phyloP scores from a whole-genome alignment of 305 asterid species.

The Withania somnifera region DNA sequence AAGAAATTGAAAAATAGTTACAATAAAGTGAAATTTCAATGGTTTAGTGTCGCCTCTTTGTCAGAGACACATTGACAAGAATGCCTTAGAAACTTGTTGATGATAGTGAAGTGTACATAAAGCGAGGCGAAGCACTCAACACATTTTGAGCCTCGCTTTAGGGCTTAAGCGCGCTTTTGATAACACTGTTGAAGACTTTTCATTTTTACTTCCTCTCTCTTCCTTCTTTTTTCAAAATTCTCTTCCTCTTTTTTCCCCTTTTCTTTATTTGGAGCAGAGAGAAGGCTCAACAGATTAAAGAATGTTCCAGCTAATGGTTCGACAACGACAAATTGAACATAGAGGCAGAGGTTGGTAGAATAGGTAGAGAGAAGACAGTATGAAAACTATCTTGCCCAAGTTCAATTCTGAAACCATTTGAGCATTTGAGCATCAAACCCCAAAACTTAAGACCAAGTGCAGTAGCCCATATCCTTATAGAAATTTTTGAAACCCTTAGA shows the following conservation, averaged over 20 bases:
- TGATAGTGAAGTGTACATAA: too few species aligned
- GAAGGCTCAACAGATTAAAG: background rate
- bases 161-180: too few species aligned
- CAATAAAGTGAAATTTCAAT: too few species aligned
- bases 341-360: background rate
- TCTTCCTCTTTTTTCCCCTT: background rate
- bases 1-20: too few species aligned
- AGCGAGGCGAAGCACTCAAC: too few species aligned
- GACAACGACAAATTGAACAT: background rate
- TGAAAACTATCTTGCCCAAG: background rate
- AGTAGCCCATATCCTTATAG: background rate
- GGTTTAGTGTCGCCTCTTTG: too few species aligned
- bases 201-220: background rate
- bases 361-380: background rate
- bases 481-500: too few species aligned
- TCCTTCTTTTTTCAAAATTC: background rate
- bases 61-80: too few species aligned
- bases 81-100: too few species aligned
- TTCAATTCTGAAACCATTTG: background rate
- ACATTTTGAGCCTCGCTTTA: too few species aligned
- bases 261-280: background rate
- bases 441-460: background rate
- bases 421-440: background rate
- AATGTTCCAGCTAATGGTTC: background rate
- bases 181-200: background rate